phyloP scores from a whole-genome alignment of 2,329 filamentous ascomycete genomes.

The Penicillium sp. region DNA sequence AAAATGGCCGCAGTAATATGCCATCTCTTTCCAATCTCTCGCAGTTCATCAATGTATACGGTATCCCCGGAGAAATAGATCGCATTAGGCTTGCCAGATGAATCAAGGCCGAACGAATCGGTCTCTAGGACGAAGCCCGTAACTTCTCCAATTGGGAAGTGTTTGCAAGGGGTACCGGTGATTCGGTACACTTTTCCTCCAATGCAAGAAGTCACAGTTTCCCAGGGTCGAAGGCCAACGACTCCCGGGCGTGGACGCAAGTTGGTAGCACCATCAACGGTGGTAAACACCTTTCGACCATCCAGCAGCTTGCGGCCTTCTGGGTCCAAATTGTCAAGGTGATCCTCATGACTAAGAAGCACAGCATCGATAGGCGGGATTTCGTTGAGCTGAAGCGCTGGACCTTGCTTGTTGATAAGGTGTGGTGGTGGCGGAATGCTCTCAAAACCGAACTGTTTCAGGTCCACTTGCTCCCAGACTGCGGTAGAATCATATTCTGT shows the following conservation, averaged over 20 bases:
- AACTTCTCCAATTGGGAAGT: constrained; percentile 46
- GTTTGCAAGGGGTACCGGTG: constrained; percentile 45
- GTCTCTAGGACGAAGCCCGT: constrained; percentile 46
- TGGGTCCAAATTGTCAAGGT: constrained; percentile 50
- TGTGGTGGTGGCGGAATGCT: constrained; percentile 34
- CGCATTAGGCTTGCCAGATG: constrained; percentile 42
- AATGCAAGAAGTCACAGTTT: constrained; percentile 29
- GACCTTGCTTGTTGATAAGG: constrained; percentile 33
- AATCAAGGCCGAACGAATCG: constrained; percentile 35
- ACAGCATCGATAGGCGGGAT: constrained; percentile 49
- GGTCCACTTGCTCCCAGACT: not conserved
- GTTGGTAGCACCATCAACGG: constrained; percentile 45
- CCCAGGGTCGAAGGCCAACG: constrained; percentile 40
- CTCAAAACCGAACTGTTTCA: constrained; percentile 2
- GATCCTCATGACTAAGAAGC: constrained; percentile 51
- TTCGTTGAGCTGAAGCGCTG: constrained; percentile 37
- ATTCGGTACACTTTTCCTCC: constrained; percentile 39
- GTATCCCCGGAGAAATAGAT: constrained; percentile 52
- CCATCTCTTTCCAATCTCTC: constrained; percentile 34
- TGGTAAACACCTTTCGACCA: constrained; percentile 48
- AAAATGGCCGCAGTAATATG: constrained; percentile 41
- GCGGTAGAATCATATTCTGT: not conserved
- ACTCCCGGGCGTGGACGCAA: constrained; percentile 45
- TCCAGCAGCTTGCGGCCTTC: constrained; percentile 47
- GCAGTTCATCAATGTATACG: constrained; percentile 45